Evolutionary conservation across 2,329 filamentous ascomycete species (phyloP).

Genomic region (Aspergillus pseudonomiae): DNA sequence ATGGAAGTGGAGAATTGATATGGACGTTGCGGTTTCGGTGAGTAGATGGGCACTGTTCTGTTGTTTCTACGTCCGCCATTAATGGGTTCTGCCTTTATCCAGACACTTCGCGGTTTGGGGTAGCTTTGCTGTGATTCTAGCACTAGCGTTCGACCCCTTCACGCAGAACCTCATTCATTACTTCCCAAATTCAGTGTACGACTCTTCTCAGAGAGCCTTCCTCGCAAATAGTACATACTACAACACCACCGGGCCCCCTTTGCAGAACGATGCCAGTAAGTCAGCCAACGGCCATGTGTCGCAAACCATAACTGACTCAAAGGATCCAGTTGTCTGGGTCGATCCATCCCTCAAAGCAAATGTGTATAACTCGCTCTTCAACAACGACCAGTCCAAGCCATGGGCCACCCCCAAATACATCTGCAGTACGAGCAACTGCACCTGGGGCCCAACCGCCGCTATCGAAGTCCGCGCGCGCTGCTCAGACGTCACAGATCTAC

Average conservation of each 20-base stretch:
- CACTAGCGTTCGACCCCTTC: slow-evolving; percentile 19
- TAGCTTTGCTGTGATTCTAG: slow-evolving; percentile 16
- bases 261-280: background rate
- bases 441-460: slow-evolving; percentile 14
- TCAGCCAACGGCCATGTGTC: background rate
- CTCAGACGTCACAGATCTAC: slow-evolving; percentile 11
- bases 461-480: slow-evolving; percentile 11
- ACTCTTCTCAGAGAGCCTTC: slow-evolving; percentile 6
- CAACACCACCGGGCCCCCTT: background rate
- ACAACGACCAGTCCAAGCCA: slow-evolving; percentile 7
- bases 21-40: slow-evolving; percentile 13
- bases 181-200: slow-evolving; percentile 1
- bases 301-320: background rate
- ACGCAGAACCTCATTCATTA: slow-evolving; percentile 21
- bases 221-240: slow-evolving; percentile 8
- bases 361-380: slow-evolving; percentile 17
- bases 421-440: slow-evolving; percentile 17
- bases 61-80: background rate
- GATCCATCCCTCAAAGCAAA: slow-evolving; percentile 16
- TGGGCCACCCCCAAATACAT: slow-evolving; percentile 15
- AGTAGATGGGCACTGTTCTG: background rate
- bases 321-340: background rate
- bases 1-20: slow-evolving; percentile 16
- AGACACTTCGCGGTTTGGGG: slow-evolving; percentile 20
- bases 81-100: background rate